Base-by-base conservation (phyloP, 2,329 filamentous ascomycete genomes). In the Arthrobotrys sphaeroides region DNA sequence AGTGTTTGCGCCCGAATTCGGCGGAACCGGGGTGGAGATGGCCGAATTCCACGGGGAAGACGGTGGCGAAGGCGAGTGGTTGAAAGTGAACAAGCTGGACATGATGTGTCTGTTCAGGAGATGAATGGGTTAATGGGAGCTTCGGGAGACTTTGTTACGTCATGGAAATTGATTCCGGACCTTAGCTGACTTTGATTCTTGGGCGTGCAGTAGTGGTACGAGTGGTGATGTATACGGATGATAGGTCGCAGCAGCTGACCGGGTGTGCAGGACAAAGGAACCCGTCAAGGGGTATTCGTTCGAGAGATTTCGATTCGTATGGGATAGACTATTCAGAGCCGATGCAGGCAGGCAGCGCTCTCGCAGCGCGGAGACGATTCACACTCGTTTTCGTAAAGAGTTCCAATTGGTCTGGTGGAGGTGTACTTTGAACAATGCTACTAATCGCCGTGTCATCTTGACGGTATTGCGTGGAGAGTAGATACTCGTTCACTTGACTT, bases 11-110 rank as follows among this genome's bases (percentile, higher is more conserved):
- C 67, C 65, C 49, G 69, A 64, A 73, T 53, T 79, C 73, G 66
- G 79, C 68, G 26, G 79, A 74, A 33, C 80, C 79, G 61, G 79
- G 77, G 85, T 84, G 0, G 78, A 80, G 38, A 89, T 87, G 9
- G 86, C 88, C 60, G 90, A 87, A 12, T 78, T 77, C 95, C 95
- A 99, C 13, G 95, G 95, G 16, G 94, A 98, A 12, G 91, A 90
- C 36, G 98, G 93, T 82, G 92, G 86, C 1, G 92, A 92, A 49
- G 93, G 92, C 78, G 97, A 91, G 1, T 92, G 90, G 77, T 97
- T 93, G 81, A 92, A 99, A 0, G 94, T 97, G 82, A 99, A 99
- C 79, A 99, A 92, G 10, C 94, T 97, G 72, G 95, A 94, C 92
- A 95, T 96, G n/a, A n/a, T n/a, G 22, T 33, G 65, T 74, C 61